Base-by-base conservation (phyloP, 2,329 filamentous ascomycete genomes). In the Sclerotinia trifoliorum region DNA sequence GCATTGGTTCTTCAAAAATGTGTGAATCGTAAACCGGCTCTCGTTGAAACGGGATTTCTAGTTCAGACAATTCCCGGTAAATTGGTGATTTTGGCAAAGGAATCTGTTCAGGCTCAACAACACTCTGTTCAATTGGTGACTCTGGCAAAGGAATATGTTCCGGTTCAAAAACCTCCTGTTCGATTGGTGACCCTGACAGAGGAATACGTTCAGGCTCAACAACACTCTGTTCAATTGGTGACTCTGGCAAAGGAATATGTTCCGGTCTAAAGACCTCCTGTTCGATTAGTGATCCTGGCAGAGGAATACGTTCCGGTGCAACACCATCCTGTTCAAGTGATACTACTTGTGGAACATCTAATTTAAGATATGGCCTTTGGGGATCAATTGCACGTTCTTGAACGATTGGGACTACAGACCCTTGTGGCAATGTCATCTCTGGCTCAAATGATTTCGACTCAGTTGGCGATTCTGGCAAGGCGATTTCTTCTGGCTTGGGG, bases 391-490 rank as follows among this genome's bases (percentile, higher is more conserved):
- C 46, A 46, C 4, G 46, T 10, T 62, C 29, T 39, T 51, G 60
- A 26, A 8, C 7, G 49, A 39, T 13, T 39, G 60, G 58, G 17
- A 15, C 46, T 51, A 19, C 46, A 51, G n/a, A 10, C 60, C 39
- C 29, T 5, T 51, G 60, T 24, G 13, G 52, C 5, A 48, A 46
- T 19, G 13, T 5, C 8, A 44, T 11, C 10, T 58, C 39, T 24
- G 21, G 26, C 26, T 39, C 52, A 17, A 32, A 39, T 17, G 21
- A 32, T 49, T 26, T 32, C n/a, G 35, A 10, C 17, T 66, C 52
- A 24, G 48, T 35, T 35, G 63, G 63, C 26, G 63, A 66, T 48
- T 48, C 63, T 26, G 63, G 63, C 21, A 66, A 48, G 19, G 63
- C 39, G 15, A 66, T 48, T 39, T 66, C 26, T 48, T 48, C 52